phyloP scores from a whole-genome alignment of 768 basidiomycete species.

The Nidularia pulvinata region DNA sequence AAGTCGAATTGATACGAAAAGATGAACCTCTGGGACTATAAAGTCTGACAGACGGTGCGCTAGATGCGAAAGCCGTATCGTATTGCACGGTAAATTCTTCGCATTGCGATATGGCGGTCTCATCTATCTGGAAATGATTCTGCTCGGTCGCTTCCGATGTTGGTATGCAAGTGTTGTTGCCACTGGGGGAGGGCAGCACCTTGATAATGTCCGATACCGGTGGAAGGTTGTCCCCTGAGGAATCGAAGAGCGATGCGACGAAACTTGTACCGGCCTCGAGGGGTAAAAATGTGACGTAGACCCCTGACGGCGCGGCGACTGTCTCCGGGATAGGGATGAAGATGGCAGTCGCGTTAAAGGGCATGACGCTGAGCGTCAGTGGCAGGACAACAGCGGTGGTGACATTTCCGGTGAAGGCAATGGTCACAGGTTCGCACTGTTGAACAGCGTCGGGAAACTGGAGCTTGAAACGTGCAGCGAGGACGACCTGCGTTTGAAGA shows the following conservation, averaged over 20 bases:
- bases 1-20: slow-evolving; percentile 19
- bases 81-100: slow-evolving; percentile 43
- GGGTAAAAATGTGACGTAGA: slow-evolving; percentile 50
- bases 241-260: slow-evolving; percentile 55
- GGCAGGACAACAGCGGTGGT: slow-evolving; percentile 28
- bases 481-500: slow-evolving; percentile 39
- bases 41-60: slow-evolving; percentile 31
- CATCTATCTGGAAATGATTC: slow-evolving; percentile 27
- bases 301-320: slow-evolving; percentile 32
- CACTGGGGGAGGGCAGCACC: slow-evolving; percentile 35
- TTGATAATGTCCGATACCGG: slow-evolving; percentile 45
- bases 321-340: slow-evolving; percentile 41
- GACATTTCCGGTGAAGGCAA: slow-evolving; percentile 41
- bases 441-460: slow-evolving; percentile 36
- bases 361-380: slow-evolving; percentile 48
- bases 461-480: slow-evolving; percentile 29
- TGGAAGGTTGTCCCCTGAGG: slow-evolving; percentile 33
- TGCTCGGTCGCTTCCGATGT: slow-evolving; percentile 3
- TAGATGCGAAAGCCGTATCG: slow-evolving; percentile 22
- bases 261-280: slow-evolving; percentile 47
- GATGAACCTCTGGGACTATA: slow-evolving; percentile 34
- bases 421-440: slow-evolving; percentile 52
- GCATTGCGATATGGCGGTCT: slow-evolving; percentile 40
- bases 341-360: slow-evolving; percentile 49
- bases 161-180: slow-evolving; percentile 40